These are phyloP conservation scores for Penicillium sp. DNA, from an alignment of 2,329 filamentous ascomycete species.

Conservation along the genomic window DNA sequence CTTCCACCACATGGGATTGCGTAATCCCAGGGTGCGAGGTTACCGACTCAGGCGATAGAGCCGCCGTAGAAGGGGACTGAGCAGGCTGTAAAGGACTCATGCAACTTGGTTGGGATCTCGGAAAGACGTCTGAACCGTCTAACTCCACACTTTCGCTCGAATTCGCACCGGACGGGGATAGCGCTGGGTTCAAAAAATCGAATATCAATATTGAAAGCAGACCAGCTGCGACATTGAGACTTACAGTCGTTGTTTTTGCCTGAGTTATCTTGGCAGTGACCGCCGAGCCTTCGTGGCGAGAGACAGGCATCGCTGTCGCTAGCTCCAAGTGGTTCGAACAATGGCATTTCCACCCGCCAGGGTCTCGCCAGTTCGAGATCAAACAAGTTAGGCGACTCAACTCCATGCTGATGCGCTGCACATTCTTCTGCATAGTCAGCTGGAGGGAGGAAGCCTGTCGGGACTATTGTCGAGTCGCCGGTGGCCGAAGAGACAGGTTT, in stretches of 20 bases:
- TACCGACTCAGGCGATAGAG: background rate
- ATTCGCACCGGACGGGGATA: background rate
- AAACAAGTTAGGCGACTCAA: constrained; percentile 2
- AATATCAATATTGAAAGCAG: constrained; percentile 4
- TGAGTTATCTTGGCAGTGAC: constrained; percentile 2
- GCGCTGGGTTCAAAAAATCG: background rate
- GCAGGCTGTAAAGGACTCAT: background rate
- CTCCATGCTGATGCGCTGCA: background rate
- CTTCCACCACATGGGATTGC: background rate
- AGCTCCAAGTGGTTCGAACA: background rate
- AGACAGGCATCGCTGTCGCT: constrained; percentile 2
- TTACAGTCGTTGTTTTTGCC: constrained; percentile 1
- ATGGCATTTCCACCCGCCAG: background rate
- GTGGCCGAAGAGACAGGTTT: background rate
- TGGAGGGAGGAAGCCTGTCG: background rate
- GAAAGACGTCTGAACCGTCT: background rate
- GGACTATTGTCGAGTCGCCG: background rate
- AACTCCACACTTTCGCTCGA: background rate
- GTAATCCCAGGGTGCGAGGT: background rate
- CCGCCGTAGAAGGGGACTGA: background rate
- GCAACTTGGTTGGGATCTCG: constrained; percentile 4
- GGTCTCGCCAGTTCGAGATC: constrained; percentile 1
- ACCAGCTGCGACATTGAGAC: background rate
- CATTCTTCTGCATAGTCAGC: background rate
- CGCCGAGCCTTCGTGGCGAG: background rate